Evolutionary conservation across 768 basidiomycete genomes (phyloP).

Genomic region (Xerocomellus dryophilus): DNA sequence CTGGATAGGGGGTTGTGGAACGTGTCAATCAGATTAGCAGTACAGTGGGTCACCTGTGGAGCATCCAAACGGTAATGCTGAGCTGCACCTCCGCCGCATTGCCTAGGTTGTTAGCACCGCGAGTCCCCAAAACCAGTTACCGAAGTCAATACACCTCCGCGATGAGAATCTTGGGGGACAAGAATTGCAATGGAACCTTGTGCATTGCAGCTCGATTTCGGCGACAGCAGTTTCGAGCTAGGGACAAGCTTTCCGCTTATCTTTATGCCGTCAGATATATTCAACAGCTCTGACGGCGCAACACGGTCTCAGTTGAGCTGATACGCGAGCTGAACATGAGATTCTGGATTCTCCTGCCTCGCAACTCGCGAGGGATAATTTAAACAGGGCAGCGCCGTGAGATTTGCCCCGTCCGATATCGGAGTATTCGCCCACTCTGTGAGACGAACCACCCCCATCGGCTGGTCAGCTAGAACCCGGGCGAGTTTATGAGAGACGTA

Average conservation of each 20-base stretch:
- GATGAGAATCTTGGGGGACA: background rate
- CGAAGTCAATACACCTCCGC: background rate
- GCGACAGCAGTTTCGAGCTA: background rate
- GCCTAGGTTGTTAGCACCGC: slow-evolving; percentile 4
- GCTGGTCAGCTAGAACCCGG: background rate
- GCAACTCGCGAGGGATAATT: background rate
- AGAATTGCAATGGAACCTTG: background rate
- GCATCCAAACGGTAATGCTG: background rate
- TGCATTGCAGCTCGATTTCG: background rate
- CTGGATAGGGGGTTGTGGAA: slow-evolving; percentile 45
- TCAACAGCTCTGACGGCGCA: background rate
- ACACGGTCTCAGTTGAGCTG: slow-evolving; percentile 1
- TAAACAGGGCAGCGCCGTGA: background rate
- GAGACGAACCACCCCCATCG: background rate
- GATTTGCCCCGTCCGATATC: background rate
- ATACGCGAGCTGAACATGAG: background rate
- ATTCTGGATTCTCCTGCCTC: background rate
- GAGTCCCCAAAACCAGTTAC: background rate
- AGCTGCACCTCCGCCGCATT: background rate
- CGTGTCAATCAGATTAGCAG: slow-evolving; percentile 2
- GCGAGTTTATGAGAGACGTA: background rate
- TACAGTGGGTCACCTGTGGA: background rate
- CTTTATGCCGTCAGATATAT: background rate
- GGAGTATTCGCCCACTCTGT: slow-evolving; percentile 5
- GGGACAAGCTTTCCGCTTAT: background rate